A percentile compares a stretch with the other conserved stretches of the same genome.
These are phyloP conservation scores for Nicotiana attenuata DNA, from an alignment of 257 asterid genomes.

Conservation along the genomic window DNA sequence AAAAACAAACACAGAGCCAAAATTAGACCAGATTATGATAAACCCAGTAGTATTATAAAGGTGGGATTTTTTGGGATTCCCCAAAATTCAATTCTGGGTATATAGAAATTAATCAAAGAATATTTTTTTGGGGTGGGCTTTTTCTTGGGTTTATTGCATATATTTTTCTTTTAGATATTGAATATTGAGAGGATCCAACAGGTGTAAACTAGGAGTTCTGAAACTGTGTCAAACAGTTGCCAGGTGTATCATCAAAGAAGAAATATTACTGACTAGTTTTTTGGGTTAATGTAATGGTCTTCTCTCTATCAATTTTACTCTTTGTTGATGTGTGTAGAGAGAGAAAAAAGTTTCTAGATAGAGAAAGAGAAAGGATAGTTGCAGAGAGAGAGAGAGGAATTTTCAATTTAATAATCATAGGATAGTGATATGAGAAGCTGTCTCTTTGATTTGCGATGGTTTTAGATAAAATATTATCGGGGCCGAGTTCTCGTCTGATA, in stretches of 20 bases:
- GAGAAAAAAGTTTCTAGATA: not conserved
- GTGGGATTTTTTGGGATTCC: not conserved
- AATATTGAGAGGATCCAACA: conserved; percentile 11
- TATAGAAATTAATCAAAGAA: not conserved
- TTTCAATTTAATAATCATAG: not conserved
- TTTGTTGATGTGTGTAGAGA: not conserved
- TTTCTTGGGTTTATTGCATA: not conserved
- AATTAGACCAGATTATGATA: not conserved
- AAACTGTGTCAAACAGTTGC: not conserved
- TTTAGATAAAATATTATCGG: too few species aligned
- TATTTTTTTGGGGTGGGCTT: not conserved
- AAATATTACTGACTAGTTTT: not conserved
- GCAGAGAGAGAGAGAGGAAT: not conserved
- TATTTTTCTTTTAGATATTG: not conserved
- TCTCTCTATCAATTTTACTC: not conserved
- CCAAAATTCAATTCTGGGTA: not conserved
- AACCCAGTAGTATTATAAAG: not conserved
- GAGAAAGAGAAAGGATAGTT: not conserved
- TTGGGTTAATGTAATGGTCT: not conserved
- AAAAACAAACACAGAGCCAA: not conserved
- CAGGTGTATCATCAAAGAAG: not conserved
- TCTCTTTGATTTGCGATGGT: not conserved
- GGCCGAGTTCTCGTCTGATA: too few species aligned
- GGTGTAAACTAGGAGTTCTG: not conserved
- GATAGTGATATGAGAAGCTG: not conserved